phyloP scores from a whole-genome alignment of 208 protist species.

The Crithidia thermophila region DNA sequence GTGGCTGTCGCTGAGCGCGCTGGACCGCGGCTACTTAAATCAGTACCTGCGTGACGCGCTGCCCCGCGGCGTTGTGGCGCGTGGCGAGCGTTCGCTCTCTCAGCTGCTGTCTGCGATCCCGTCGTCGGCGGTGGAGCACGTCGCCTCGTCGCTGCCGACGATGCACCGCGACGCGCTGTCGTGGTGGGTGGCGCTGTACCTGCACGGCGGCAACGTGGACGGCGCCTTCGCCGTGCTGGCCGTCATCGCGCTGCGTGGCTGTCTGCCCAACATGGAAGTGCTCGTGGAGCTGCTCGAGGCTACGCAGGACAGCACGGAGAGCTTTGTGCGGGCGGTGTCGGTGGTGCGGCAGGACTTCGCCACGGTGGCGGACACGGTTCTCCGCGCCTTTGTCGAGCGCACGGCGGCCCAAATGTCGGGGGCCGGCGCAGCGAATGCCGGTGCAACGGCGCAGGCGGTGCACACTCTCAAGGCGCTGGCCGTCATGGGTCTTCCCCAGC shows the following conservation, averaged over 20 bases:
- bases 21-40: conserved; percentile 9
- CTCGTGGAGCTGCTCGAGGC: conserved; percentile 61
- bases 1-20: conserved; percentile 2
- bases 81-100: conserved; percentile 22
- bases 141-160: conserved; percentile 1
- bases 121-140: conserved; percentile 16
- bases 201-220: conserved; percentile 22
- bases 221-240: conserved; percentile 26
- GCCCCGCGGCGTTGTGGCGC: conserved; percentile 6
- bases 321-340: conserved; percentile 26
- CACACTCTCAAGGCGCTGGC: conserved; percentile 31
- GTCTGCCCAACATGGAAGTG: conserved; percentile 53
- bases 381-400: conserved; percentile 71
- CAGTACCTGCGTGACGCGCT: conserved; percentile 22
- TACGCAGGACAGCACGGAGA: conserved; percentile 13
- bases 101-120: conserved; percentile 23
- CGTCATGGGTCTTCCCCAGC: conserved; percentile 39
- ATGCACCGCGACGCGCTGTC: conserved; percentile 24
- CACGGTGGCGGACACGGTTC: conserved; percentile 38
- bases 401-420: neutral
- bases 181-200: conserved; percentile 36
- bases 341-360: conserved; percentile 36
- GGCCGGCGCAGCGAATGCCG: neutral
- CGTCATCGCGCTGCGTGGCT: conserved; percentile 26
- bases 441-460: conserved; percentile 21